phyloP scores from a whole-genome alignment of 331 rosid species.

The Saraca asoca region DNA sequence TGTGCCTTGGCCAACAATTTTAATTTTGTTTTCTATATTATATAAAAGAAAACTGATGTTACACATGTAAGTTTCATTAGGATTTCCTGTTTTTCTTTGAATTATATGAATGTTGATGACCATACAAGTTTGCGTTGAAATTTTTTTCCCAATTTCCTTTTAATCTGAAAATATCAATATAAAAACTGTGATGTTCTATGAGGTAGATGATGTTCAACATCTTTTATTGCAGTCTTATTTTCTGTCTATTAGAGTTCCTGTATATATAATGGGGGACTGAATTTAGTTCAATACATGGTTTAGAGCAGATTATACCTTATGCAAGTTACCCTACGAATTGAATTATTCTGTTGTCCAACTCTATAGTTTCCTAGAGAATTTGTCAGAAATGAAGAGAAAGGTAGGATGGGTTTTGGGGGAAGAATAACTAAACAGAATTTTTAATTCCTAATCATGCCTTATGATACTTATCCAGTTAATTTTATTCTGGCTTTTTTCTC shows the following conservation, averaged over 20 bases:
- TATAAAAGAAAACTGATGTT: no score
- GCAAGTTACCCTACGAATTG: background rate
- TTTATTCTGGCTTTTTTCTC: conserved; percentile 3
- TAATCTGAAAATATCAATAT: background rate
- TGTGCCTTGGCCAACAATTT: background rate
- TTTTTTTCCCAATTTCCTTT: background rate
- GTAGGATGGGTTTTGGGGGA: conserved; percentile 9
- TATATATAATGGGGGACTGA: background rate
- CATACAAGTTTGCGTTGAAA: conserved; percentile 7
- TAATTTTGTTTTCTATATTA: no score
- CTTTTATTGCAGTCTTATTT: conserved; percentile 11
- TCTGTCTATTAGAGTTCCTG: background rate
- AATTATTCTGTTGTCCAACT: conserved; percentile 9
- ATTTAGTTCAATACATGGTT: conserved; percentile 9
- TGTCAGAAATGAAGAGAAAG: background rate
- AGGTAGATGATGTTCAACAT: conserved; percentile 3
- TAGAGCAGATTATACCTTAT: no score
- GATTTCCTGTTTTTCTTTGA: background rate
- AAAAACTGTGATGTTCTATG: background rate
- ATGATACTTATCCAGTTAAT: background rate
- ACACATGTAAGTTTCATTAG: background rate
- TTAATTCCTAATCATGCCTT: background rate
- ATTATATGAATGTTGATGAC: conserved; percentile 6
- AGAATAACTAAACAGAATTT: conserved; percentile 11
- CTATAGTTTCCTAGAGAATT: conserved; percentile 15